Evolutionary conservation across 148 eudicot species (phyloP).

Genomic region (Suaeda aralocaspica): DNA sequence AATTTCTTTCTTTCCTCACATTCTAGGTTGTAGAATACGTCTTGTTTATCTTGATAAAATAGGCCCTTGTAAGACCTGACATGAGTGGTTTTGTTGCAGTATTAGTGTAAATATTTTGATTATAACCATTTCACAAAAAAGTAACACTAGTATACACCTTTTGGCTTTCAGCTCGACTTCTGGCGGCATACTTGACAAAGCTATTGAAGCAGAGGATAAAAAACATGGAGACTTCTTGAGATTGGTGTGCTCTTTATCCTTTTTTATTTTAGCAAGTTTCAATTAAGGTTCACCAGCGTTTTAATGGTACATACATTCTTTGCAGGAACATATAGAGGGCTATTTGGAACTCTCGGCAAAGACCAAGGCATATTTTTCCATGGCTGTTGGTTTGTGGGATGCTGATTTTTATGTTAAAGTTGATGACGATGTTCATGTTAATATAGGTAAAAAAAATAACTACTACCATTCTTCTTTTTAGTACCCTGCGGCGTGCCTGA

Average conservation of each 20-base stretch:
- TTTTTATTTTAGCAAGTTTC: background rate
- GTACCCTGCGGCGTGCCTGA: background rate
- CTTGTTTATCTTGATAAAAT: too few relatives aligned
- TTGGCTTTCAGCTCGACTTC: slow-evolving; percentile 29
- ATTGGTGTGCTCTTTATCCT: slow-evolving; percentile 30
- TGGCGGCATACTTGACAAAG: slow-evolving; percentile 63
- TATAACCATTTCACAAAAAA: background rate
- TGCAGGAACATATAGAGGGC: slow-evolving; percentile 83
- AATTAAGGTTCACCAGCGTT: background rate
- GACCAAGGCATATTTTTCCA: slow-evolving; percentile 68
- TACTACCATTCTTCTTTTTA: background rate
- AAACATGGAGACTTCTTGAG: slow-evolving; percentile 59
- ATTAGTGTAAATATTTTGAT: too few relatives aligned
- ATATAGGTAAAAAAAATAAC: slow-evolving; percentile 43
- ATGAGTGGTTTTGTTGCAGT: too few relatives aligned
- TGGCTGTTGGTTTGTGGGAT: slow-evolving; percentile 73
- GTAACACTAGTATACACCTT: background rate
- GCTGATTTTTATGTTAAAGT: slow-evolving; percentile 82
- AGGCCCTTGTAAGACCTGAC: too few relatives aligned
- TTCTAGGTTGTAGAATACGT: background rate
- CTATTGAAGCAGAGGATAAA: slow-evolving; percentile 53
- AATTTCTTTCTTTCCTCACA: background rate
- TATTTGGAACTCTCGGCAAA: slow-evolving; percentile 83
- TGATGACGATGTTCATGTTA: slow-evolving; percentile 88
- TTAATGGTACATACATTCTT: background rate